These are phyloP conservation scores for Salix udensis DNA, from an alignment of 345 rosid genomes.

Conservation along the genomic window DNA sequence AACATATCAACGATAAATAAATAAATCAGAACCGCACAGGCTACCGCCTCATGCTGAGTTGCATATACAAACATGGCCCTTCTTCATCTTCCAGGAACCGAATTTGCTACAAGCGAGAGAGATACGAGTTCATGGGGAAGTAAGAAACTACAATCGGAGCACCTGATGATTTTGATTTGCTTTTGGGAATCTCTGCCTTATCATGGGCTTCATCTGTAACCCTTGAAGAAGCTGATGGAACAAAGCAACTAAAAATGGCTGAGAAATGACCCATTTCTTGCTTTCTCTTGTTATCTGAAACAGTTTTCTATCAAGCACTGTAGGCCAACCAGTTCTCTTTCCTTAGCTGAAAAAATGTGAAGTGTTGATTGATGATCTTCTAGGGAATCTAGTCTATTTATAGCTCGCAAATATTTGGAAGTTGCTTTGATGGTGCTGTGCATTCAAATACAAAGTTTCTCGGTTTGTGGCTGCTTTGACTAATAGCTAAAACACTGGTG, in stretches of 20 bases:
- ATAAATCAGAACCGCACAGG: neutral
- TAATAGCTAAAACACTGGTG: too few relatives aligned
- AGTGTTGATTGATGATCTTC: too few relatives aligned
- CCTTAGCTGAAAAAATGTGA: neutral
- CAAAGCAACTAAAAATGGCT: neutral
- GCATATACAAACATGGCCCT: neutral
- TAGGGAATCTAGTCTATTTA: too few relatives aligned
- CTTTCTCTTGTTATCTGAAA: neutral
- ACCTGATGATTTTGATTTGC: neutral
- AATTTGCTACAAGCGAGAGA: slow-evolving; percentile 24
- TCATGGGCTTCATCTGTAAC: neutral
- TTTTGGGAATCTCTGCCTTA: neutral
- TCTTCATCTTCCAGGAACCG: too few relatives aligned
- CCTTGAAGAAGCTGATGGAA: neutral
- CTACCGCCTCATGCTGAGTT: too few relatives aligned
- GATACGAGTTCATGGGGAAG: slow-evolving; percentile 25
- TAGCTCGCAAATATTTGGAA: too few relatives aligned
- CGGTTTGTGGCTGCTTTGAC: too few relatives aligned
- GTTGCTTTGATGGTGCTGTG: too few relatives aligned
- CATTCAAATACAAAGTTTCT: too few relatives aligned
- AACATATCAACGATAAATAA: too few relatives aligned
- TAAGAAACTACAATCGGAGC: slow-evolving; percentile 10
- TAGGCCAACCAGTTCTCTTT: neutral
- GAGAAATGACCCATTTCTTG: neutral
- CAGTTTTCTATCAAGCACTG: neutral